Percentiles rank a stretch among this genome's conserved stretches.
These are phyloP conservation scores for Agaricus sinodeliciosus DNA, from an alignment of 768 basidiomycete genomes.

Conservation along the genomic window DNA sequence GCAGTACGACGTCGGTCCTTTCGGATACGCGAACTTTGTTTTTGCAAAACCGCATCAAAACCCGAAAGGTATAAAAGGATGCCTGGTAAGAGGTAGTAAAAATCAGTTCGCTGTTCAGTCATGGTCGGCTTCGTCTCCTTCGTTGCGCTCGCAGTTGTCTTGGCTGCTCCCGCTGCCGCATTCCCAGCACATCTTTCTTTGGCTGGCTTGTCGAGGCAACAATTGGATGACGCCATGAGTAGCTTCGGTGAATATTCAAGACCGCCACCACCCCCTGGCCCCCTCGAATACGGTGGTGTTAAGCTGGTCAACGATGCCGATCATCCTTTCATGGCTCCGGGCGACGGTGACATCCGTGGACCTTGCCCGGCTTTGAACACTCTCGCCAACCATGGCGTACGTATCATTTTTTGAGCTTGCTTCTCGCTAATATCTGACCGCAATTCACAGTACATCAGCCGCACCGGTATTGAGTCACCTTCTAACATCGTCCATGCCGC, in stretches of 20 bases:
- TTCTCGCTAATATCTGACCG: background rate
- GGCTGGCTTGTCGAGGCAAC: slow-evolving; percentile 16
- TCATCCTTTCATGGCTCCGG: slow-evolving; percentile 14
- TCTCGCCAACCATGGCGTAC: slow-evolving; percentile 14
- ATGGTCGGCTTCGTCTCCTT: too few relatives aligned
- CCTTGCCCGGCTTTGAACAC: slow-evolving; percentile 17
- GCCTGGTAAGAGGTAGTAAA: too few relatives aligned
- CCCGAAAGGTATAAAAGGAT: too few relatives aligned
- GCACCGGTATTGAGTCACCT: slow-evolving; percentile 10
- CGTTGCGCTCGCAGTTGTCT: too few relatives aligned
- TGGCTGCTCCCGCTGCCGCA: too few relatives aligned
- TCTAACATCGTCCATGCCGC: slow-evolving; percentile 10
- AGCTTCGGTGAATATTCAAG: too few relatives aligned
- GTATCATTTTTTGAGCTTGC: background rate
- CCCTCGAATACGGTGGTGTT: slow-evolving; percentile 1
- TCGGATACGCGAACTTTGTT: too few relatives aligned
- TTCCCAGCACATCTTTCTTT: too few relatives aligned
- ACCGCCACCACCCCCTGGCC: background rate
- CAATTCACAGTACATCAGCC: slow-evolving; percentile 7
- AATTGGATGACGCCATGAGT: slow-evolving; percentile 6
- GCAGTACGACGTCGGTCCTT: too few relatives aligned
- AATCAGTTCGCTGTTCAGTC: too few relatives aligned
- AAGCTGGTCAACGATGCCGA: slow-evolving; percentile 9
- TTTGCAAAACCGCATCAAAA: too few relatives aligned
- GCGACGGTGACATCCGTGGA: slow-evolving; percentile 11